phyloP scores from a whole-genome alignment of 2,329 filamentous ascomycete species.

The Aspergillus japonicus region DNA sequence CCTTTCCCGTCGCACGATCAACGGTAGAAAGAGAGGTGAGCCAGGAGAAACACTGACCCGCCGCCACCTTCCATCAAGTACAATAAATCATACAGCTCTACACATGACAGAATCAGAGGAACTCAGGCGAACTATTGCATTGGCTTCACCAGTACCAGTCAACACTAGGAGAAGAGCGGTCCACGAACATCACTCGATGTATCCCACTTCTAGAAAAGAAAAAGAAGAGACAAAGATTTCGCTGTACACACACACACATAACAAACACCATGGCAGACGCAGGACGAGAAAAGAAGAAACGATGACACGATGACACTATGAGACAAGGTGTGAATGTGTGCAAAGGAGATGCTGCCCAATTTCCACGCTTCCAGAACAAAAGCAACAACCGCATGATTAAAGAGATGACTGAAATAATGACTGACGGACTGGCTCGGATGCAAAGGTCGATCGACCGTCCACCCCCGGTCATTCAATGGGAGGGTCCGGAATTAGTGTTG shows the following conservation, averaged over 20 bases:
- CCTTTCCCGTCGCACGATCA: background rate
- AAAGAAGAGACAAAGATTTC: background rate
- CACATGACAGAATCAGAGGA: background rate
- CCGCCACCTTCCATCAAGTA: background rate
- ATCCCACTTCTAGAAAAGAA: background rate
- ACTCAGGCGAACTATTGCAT: background rate
- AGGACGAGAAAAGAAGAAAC: slow-evolving; percentile 18
- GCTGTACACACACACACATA: slow-evolving; percentile 10
- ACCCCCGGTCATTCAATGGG: background rate
- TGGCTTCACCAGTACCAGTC: background rate
- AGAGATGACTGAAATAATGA: slow-evolving; percentile 17
- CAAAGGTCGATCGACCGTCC: slow-evolving; percentile 15
- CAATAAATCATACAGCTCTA: background rate
- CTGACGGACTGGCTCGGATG: slow-evolving; percentile 29
- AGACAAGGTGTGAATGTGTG: slow-evolving; percentile 28
- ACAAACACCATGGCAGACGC: slow-evolving; percentile 9
- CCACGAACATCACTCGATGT: background rate
- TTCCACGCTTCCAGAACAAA: slow-evolving; percentile 28
- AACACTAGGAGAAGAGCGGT: background rate
- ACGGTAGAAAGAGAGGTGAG: background rate
- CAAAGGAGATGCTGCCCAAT: slow-evolving; percentile 27
- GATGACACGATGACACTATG: slow-evolving; percentile 22
- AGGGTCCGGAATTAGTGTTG: slow-evolving; percentile 13
- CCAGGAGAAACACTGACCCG: background rate
- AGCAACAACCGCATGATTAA: slow-evolving; percentile 2